Evolutionary conservation across 371 early-diverging fungal genomes (phyloP).

Genomic region (Catenaria anguillulae): DNA sequence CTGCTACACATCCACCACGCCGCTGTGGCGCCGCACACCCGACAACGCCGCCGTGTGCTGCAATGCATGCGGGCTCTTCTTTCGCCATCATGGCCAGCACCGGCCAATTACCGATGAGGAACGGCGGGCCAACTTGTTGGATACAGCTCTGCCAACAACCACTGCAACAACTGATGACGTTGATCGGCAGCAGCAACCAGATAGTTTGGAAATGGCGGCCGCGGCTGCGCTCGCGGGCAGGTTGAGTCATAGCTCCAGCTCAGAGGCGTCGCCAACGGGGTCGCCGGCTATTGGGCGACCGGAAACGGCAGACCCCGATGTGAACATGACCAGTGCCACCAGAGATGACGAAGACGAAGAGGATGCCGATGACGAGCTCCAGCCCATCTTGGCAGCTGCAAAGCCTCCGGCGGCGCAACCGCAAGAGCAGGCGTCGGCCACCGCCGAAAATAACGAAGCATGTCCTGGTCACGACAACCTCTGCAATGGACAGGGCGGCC

Average conservation of each 20-base stretch:
- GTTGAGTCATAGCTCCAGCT: neutral
- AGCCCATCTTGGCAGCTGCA: neutral
- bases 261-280: neutral
- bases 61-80: conserved; percentile 46
- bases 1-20: conserved; percentile 66
- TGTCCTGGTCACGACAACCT: no score
- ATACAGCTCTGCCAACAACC: no score
- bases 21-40: conserved; percentile 75
- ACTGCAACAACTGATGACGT: no score
- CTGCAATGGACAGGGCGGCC: no score
- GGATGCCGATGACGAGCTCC: neutral
- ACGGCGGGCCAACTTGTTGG: conserved; percentile 20
- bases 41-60: conserved; percentile 60
- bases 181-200: no score
- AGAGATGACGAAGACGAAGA: no score
- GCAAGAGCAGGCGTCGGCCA: neutral
- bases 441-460: no score
- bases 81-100: conserved; percentile 20
- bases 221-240: no score
- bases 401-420: neutral
- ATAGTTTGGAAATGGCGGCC: no score
- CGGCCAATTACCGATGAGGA: conserved; percentile 18
- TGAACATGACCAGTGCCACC: no score
- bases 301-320: no score
- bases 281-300: no score